A percentile compares a stretch with the other conserved stretches of the same genome.
phyloP scores from a whole-genome alignment of 305 asterid species.

The Ajuga reptans region DNA sequence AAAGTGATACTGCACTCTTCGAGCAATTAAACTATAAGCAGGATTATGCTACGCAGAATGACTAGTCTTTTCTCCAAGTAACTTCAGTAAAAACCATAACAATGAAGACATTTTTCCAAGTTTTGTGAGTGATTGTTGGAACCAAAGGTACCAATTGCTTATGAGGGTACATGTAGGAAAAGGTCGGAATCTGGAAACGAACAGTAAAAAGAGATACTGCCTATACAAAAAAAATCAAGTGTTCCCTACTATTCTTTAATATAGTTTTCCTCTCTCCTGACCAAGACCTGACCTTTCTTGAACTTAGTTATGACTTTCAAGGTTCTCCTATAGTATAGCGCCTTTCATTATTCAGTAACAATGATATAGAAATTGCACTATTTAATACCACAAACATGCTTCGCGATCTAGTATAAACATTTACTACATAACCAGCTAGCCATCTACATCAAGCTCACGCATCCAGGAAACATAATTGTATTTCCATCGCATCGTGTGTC shows the following conservation, averaged over 20 bases:
- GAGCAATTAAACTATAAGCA: too few relatives aligned
- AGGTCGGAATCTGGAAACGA: too few relatives aligned
- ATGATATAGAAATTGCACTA: not conserved
- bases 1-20: too few relatives aligned
- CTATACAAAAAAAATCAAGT: not conserved
- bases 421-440: not conserved
- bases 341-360: not conserved
- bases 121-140: too few relatives aligned
- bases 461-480: not conserved
- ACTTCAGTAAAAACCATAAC: too few relatives aligned
- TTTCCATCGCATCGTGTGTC: not conserved
- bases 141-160: too few relatives aligned
- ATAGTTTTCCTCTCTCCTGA: not conserved
- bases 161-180: too few relatives aligned
- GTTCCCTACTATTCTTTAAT: not conserved
- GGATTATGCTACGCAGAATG: too few relatives aligned
- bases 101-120: too few relatives aligned
- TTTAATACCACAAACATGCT: not conserved
- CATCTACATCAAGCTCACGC: not conserved
- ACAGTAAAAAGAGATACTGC: not conserved
- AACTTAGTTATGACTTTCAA: not conserved
- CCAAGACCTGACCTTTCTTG: not conserved
- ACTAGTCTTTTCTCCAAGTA: too few relatives aligned
- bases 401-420: not conserved
- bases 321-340: not conserved